Evolutionary conservation across 306 rosid genomes (phyloP).

Genomic region (Trichosanthes truncata): DNA sequence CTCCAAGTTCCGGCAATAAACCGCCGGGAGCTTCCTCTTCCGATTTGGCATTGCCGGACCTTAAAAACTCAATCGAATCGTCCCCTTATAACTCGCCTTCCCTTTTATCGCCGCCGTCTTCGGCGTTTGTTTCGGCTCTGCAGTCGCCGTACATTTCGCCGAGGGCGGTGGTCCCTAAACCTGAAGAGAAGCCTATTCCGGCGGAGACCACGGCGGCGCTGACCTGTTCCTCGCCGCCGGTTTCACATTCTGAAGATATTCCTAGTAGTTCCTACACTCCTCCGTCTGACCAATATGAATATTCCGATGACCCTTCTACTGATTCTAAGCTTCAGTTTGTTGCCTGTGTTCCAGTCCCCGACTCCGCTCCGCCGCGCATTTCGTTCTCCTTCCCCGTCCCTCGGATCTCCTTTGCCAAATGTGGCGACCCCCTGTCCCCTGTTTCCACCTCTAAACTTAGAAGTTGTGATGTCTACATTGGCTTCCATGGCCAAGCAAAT

Average conservation of each 20-base stretch:
- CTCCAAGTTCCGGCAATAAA: conserved; percentile 11
- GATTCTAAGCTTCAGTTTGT: conserved; percentile 42
- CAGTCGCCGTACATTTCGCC: conserved; percentile 92
- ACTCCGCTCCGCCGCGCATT: conserved; percentile 46
- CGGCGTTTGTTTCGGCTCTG: conserved; percentile 89
- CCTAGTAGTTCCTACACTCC: conserved; percentile 92
- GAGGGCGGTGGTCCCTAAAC: conserved; percentile 38
- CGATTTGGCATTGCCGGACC: conserved; percentile 31
- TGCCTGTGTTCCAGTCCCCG: conserved; percentile 30
- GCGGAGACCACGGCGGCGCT: conserved; percentile 2
- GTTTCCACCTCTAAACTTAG: conserved; percentile 49
- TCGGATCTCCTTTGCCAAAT: conserved; percentile 56
- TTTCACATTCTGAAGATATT: conserved; percentile 44
- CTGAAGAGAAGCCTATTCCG: conserved; percentile 1
- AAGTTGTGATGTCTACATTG: conserved; percentile 76
- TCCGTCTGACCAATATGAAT: conserved; percentile 77
- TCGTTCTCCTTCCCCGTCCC: conserved; percentile 84
- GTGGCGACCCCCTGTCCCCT: conserved; percentile 40
- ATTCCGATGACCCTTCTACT: conserved; percentile 38
- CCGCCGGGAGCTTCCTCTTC: not conserved
- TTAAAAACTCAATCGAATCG: conserved; percentile 35
- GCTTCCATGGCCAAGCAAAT: conserved; percentile 65
- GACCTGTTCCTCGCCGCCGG: not conserved
- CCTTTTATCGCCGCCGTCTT: conserved; percentile 80
- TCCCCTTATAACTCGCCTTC: conserved; percentile 62